Conservation (phyloP, 2,329 filamentous ascomycete genomes). For the Nemania abortiva region DNA sequence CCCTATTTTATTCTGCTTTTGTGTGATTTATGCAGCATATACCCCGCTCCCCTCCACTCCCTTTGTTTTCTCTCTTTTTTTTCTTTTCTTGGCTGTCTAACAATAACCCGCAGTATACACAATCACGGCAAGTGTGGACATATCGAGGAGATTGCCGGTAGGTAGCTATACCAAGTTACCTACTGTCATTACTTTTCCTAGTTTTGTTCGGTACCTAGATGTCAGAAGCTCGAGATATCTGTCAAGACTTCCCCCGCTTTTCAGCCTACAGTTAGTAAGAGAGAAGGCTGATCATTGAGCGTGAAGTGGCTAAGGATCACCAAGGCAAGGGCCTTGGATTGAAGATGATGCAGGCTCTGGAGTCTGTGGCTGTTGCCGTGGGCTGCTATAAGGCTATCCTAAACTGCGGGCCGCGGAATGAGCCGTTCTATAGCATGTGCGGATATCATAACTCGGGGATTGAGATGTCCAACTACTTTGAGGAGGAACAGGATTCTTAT, state of each 20-base stretch:
- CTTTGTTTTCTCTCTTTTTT: not conserved
- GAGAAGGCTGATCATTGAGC: constrained; percentile 15
- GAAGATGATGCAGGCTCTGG: constrained; percentile 80
- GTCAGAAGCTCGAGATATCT: no score
- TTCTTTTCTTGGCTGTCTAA: not conserved
- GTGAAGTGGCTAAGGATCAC: constrained; percentile 76
- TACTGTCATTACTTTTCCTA: not conserved
- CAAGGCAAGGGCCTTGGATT: constrained; percentile 85
- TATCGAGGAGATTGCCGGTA: constrained; percentile 81
- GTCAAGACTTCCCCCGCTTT: no score
- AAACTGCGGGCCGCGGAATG: constrained; percentile 82
- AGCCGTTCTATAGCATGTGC: constrained; percentile 75
- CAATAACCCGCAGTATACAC: constrained; percentile 64
- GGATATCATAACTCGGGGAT: constrained; percentile 49
- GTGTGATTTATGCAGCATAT: not conserved
- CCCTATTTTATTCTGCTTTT: not conserved
- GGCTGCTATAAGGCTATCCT: constrained; percentile 87
- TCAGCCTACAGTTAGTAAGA: not conserved
- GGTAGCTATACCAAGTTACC: not conserved
- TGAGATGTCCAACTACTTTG: constrained; percentile 51
- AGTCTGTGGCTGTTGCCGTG: constrained; percentile 76
- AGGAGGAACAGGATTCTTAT: constrained; percentile 45
- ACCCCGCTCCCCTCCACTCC: no score
- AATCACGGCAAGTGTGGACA: constrained; percentile 78
- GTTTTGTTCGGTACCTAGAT: not conserved